Base-by-base conservation (phyloP, 2,329 filamentous ascomycete genomes). In the Balansia obtecta region DNA sequence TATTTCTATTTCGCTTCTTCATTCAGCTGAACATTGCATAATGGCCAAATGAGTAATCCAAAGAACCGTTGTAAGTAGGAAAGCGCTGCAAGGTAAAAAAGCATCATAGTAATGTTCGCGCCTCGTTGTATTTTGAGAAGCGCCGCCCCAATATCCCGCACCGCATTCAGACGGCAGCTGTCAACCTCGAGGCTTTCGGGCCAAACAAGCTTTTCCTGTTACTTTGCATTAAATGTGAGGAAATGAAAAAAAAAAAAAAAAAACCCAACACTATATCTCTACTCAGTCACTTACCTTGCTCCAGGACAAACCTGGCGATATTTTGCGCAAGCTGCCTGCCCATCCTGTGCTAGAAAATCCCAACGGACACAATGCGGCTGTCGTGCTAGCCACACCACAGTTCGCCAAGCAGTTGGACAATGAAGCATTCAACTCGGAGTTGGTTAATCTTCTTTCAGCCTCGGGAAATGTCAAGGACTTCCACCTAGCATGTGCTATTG, bases 401-500 rank as follows among this genome's bases (percentile, higher is more conserved):
- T 70, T 77, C 48, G 68, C 73, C n/a, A 62, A 63, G 11, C 73
- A 71, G 64, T 60, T 80, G 3, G 68, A 72, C 9, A 69, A 78
- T 50, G 57, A 63, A 27, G 55, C 45, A 0, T 72, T 76, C 52
- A 68, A 75, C 60, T 44, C 47, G 13, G 58, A 67, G 6, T 67
- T 79, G 46, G 68, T 71, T 11, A 60, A 65, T 10, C 69, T 74
- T 61, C 64, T 80, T 22, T 67, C 72, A 15, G 74, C 75, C 42
- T 58, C 62, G 22, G 56, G 55, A 12, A 68, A 70, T 38, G 60
- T 69, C 45, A 50, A 53, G 4, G 57, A 67, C 22, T 64, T 79
- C 34, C 66, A 74, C 53, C 64, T 82, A 8, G 55, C 83, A 13
- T 68, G 68, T 22, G 81, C 74, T 12, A 73, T 80, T 4, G 73